Percentiles rank a stretch among this genome's conserved stretches.
phyloP scores from a whole-genome alignment of 2,329 filamentous ascomycete species.

The Claviceps fusiformis region DNA sequence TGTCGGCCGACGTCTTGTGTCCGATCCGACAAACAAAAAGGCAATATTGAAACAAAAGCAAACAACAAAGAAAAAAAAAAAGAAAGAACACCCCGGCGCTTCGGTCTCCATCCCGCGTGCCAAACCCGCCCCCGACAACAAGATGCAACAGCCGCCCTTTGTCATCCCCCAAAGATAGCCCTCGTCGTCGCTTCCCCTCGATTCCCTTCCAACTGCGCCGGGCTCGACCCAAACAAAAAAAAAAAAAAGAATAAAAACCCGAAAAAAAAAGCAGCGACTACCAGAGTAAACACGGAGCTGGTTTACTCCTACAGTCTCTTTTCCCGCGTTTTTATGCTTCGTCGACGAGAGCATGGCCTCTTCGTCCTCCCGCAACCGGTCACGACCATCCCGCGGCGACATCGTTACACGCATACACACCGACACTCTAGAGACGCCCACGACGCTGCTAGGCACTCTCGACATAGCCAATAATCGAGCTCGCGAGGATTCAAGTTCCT shows the following conservation, averaged over 20 bases:
- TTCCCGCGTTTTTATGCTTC: not conserved
- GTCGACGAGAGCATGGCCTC: conserved; percentile 17
- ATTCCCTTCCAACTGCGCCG: not conserved
- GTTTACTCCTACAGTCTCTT: not conserved
- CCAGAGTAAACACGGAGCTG: not conserved
- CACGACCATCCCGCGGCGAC: conserved; percentile 16
- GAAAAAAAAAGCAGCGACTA: not conserved
- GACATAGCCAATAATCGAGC: conserved; percentile 16
- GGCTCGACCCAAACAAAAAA: not conserved
- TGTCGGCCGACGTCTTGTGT: not conserved
- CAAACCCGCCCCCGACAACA: not conserved
- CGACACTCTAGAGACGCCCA: conserved; percentile 20
- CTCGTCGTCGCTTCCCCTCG: conserved; percentile 5
- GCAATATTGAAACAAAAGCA: not conserved
- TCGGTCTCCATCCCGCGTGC: not conserved
- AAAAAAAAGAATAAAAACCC: too few species aligned
- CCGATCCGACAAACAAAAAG: not conserved
- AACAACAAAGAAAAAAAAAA: not conserved
- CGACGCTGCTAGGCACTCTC: conserved; percentile 14
- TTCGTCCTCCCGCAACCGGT: conserved; percentile 16
- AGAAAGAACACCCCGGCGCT: not conserved
- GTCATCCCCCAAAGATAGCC: not conserved
- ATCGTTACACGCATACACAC: conserved; percentile 24
- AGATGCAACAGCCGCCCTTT: conserved; percentile 3
- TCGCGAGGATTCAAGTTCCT: conserved; percentile 29